Evolutionary conservation across 768 basidiomycete genomes (phyloP).

Genomic region (Amanita pseudoporphyria): DNA sequence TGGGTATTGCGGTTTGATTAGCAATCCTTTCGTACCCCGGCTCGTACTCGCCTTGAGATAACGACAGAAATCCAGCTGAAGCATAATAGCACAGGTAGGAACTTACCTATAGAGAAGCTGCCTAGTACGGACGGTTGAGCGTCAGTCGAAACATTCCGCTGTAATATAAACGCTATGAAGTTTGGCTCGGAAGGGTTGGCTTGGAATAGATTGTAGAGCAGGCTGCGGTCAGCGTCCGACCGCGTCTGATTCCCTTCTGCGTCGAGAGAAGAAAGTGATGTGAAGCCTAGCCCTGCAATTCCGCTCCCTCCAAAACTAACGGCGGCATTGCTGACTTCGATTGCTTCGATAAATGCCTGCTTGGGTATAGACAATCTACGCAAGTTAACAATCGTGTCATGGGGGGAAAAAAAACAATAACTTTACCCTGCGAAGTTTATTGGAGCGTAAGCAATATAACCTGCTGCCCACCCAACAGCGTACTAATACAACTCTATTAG

Average conservation of each 20-base stretch:
- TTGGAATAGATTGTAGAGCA: constrained; percentile 70
- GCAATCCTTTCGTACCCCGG: constrained; percentile 50
- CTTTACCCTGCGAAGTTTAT: constrained; percentile 62
- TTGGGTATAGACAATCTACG: constrained; percentile 49
- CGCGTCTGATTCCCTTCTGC: constrained; percentile 45
- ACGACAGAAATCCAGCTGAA: neutral
- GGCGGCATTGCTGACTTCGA: constrained; percentile 60
- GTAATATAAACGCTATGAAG: constrained; percentile 70
- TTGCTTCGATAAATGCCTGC: constrained; percentile 66
- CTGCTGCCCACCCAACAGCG: constrained; percentile 72
- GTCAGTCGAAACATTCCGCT: constrained; percentile 31
- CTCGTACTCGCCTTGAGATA: constrained; percentile 51
- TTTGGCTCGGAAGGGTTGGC: constrained; percentile 65
- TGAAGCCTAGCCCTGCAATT: constrained; percentile 72
- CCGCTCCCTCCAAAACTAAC: constrained; percentile 63
- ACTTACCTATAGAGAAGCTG: constrained; percentile 60
- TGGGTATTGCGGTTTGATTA: constrained; percentile 51
- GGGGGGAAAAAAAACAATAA: too few relatives aligned
- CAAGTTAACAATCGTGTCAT: constrained; percentile 4
- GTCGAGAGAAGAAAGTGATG: constrained; percentile 67
- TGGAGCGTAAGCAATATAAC: constrained; percentile 50
- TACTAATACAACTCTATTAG: constrained; percentile 35
- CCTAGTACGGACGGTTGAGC: constrained; percentile 50
- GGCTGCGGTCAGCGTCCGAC: constrained; percentile 50
- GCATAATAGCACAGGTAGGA: neutral